phyloP scores from a whole-genome alignment of 495 filamentous ascomycete species.

The Talaromyces proteolyticus region DNA sequence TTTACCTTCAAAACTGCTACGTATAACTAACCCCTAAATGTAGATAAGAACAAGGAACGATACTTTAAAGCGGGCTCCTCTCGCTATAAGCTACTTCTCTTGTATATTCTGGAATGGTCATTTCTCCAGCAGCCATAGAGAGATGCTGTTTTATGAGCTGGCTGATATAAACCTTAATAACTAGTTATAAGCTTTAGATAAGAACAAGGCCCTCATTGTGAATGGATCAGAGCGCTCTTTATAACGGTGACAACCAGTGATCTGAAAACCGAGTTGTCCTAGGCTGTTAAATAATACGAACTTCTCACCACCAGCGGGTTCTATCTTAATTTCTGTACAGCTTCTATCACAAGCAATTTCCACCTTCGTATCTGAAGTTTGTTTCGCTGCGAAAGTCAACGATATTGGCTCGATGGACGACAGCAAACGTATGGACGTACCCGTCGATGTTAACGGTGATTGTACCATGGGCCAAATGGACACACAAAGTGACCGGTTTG shows the following conservation, averaged over 20 bases:
- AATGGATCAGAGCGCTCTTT: neutral
- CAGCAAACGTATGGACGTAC: neutral
- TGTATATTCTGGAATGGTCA: neutral
- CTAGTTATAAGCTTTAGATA: neutral
- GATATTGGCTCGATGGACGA: neutral
- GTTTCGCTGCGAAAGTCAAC: neutral
- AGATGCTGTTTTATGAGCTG: too few relatives aligned
- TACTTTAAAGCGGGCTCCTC: neutral
- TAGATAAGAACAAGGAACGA: neutral
- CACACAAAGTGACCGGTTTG: neutral
- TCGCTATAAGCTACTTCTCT: neutral
- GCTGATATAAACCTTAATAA: too few relatives aligned
- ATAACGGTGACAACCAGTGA: neutral
- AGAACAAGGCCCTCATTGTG: neutral
- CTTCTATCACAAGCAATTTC: neutral
- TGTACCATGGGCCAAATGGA: neutral
- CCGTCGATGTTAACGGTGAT: neutral
- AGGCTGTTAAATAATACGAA: neutral
- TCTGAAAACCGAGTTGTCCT: too few relatives aligned
- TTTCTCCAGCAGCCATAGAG: neutral
- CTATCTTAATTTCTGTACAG: neutral
- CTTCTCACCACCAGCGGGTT: neutral
- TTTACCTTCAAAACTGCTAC: neutral
- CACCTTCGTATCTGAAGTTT: neutral
- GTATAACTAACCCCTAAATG: neutral